phyloP scores from a whole-genome alignment of 2,329 filamentous ascomycete genomes.

The Trichophyton equinum region DNA sequence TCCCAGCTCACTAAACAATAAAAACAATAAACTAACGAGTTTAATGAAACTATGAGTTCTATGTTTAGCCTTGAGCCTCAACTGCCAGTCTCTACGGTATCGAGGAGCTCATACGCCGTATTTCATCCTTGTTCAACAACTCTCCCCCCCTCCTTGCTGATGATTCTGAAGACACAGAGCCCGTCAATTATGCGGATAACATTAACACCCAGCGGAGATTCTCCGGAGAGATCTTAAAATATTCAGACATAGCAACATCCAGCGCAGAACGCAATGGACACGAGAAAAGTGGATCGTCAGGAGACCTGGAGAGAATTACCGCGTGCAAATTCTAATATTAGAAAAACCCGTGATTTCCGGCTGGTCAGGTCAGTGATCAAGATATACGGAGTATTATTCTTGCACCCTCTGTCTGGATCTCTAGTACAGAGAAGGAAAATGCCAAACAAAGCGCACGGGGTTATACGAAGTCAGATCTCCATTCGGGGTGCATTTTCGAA shows the following conservation, averaged over 20 bases:
- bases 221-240: background rate
- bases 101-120: background rate
- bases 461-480: background rate
- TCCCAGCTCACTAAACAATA: background rate
- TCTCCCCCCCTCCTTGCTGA: too few relatives aligned
- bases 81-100: background rate
- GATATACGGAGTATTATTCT: background rate
- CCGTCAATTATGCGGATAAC: too few relatives aligned
- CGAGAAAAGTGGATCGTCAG: background rate
- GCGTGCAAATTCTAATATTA: background rate
- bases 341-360: background rate
- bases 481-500: background rate
- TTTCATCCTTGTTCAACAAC: background rate
- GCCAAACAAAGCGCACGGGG: background rate
- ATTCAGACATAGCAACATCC: background rate
- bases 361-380: background rate
- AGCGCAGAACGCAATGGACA: background rate
- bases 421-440: background rate
- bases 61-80: background rate
- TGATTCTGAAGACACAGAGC: too few relatives aligned
- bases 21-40: too few relatives aligned
- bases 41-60: background rate
- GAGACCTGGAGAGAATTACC: too few relatives aligned
- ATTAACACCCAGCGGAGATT: background rate
- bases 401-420: background rate